These are phyloP conservation scores for Globisporangium perplexum DNA, from an alignment of 352 stramenopile species.

Conservation along the genomic window DNA sequence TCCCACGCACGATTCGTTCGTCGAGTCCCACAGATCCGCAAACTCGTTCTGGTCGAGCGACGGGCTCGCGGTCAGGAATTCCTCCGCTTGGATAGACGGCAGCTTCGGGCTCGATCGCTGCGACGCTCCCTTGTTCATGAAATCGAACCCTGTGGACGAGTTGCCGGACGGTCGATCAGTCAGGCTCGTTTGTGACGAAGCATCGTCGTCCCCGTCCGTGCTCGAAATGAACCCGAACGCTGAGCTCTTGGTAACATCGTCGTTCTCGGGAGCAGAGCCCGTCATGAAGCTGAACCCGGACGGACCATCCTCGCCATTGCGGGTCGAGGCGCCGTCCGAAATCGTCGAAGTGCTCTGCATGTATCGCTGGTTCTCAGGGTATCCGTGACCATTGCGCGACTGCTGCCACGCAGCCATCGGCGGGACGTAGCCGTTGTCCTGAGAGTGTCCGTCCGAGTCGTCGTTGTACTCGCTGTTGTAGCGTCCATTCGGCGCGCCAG, in stretches of 20 bases:
- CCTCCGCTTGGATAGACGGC: conserved; percentile 34
- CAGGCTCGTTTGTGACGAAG: conserved; percentile 34
- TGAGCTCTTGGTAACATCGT: conserved; percentile 22
- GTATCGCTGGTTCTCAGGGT: conserved; percentile 22
- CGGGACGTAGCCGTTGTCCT: conserved; percentile 46
- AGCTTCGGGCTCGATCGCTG: conserved; percentile 13
- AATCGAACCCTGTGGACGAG: conserved; percentile 29
- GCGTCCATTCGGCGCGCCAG: conserved; percentile 18
- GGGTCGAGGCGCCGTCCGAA: conserved; percentile 18
- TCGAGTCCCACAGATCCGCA: conserved; percentile 72
- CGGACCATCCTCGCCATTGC: conserved; percentile 10
- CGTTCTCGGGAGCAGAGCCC: conserved; percentile 6
- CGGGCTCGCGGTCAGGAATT: conserved; percentile 53
- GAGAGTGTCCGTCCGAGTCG: conserved; percentile 47
- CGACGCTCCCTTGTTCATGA: conserved; percentile 22
- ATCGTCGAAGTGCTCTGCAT: conserved; percentile 18
- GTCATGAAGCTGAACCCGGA: conserved; percentile 55
- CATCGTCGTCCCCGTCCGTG: conserved; percentile 33
- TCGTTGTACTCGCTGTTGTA: conserved; percentile 53
- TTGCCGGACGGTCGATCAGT: conserved; percentile 40
- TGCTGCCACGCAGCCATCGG: conserved; percentile 18
- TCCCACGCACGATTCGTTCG: conserved; percentile 56
- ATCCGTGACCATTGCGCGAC: conserved; percentile 16
- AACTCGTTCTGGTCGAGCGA: conserved; percentile 50
- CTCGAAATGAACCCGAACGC: conserved; percentile 78